These are phyloP conservation scores for Malus hybrid DNA, from an alignment of 331 rosid genomes.

Conservation along the genomic window DNA sequence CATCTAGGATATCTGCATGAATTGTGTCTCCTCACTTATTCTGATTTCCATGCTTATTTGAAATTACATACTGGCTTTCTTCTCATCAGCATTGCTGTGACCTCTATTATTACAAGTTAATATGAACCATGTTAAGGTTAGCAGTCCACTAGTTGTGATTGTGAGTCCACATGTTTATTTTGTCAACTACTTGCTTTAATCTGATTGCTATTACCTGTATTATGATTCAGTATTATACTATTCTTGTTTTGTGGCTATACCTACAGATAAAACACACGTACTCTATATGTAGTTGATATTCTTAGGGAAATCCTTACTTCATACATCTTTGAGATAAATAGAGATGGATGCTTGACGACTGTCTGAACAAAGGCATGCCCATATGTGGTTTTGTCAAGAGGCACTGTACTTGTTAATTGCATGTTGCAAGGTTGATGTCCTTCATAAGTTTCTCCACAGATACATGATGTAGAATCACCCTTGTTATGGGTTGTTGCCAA, in stretches of 20 bases:
- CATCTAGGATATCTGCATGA: not conserved
- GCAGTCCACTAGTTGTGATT: not conserved
- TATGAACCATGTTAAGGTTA: not conserved
- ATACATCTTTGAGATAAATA: not conserved
- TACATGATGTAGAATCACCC: not conserved
- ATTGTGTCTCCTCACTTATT: not conserved
- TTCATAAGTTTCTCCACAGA: not conserved
- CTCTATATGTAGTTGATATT: not conserved
- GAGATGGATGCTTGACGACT: not conserved
- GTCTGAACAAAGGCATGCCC: not conserved
- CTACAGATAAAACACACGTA: not conserved
- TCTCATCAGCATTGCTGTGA: not conserved
- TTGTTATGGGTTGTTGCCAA: not conserved
- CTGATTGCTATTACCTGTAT: not conserved
- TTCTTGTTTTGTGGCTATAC: not conserved
- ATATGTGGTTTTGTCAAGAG: not conserved
- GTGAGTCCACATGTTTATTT: not conserved
- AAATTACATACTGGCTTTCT: not conserved
- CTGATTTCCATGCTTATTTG: not conserved
- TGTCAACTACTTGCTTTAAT: not conserved
- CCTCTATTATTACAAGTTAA: not conserved
- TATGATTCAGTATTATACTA: not conserved
- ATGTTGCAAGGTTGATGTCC: not conserved
- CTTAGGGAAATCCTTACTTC: not conserved
- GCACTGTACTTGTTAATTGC: not conserved